Evolutionary conservation across 305 asterid genomes (phyloP).

Genomic region (Rubia occidens): DNA sequence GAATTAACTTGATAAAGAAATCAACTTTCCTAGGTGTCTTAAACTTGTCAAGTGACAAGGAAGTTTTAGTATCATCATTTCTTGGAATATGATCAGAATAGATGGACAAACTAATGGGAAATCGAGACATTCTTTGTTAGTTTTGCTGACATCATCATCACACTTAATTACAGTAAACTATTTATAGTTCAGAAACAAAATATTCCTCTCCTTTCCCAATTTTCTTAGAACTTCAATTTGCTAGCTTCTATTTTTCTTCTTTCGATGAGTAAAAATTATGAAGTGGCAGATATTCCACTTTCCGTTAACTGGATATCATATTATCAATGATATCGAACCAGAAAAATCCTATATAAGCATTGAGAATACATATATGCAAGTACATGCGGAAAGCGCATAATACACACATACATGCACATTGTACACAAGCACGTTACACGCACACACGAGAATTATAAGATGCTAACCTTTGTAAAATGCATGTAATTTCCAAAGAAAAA

Average conservation of each 20-base stretch:
- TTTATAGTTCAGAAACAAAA: not conserved
- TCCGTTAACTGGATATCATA: constrained; percentile 35
- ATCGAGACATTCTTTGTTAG: constrained; percentile 50
- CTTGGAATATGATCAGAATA: constrained; percentile 85
- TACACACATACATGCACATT: too few species aligned
- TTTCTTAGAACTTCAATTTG: constrained; percentile 17
- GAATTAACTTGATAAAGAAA: too few species aligned
- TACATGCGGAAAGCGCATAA: too few species aligned
- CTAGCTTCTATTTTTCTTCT: constrained; percentile 21
- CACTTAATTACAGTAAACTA: constrained; percentile 35
- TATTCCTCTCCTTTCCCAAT: constrained; percentile 18
- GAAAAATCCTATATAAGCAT: too few species aligned
- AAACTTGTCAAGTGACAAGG: constrained; percentile 62
- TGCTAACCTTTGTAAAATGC: too few species aligned
- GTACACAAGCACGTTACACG: too few species aligned
- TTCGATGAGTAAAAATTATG: constrained; percentile 34
- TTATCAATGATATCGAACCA: too few species aligned
- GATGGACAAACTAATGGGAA: constrained; percentile 59
- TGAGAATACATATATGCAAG: too few species aligned
- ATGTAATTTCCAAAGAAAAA: too few species aligned
- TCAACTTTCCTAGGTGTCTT: constrained; percentile 74
- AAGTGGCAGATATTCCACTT: constrained; percentile 68
- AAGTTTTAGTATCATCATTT: constrained; percentile 31
- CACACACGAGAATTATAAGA: too few species aligned
- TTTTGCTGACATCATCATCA: constrained; percentile 38